A percentile compares a stretch with the other conserved stretches of the same genome.
Conservation (phyloP, 179 eudicot species). For the Corrigiola litoralis region DNA sequence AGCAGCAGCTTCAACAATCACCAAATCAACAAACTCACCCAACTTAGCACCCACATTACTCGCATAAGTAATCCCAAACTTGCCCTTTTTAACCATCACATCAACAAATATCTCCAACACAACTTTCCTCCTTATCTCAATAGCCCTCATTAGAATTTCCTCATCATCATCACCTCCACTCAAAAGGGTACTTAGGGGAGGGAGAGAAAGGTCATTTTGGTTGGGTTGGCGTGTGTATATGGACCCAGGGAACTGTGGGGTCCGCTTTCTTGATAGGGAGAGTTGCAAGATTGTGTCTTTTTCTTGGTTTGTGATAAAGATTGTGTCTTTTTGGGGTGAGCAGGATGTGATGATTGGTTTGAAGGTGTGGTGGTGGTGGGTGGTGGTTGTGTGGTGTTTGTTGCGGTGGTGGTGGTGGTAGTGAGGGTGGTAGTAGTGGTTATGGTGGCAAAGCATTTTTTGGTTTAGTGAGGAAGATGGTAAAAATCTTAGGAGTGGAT, state of each 20-base stretch:
- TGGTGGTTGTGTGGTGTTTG: constrained; percentile 20
- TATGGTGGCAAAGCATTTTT: constrained; percentile 22
- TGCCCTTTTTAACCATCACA: constrained; percentile 58
- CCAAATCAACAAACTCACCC: constrained; percentile 57
- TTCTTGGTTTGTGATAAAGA: constrained; percentile 29
- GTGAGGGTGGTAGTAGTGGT: constrained; percentile 16
- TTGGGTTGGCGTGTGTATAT: constrained; percentile 38
- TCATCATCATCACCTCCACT: constrained; percentile 29
- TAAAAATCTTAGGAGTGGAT: too few relatives aligned
- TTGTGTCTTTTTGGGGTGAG: constrained; percentile 19
- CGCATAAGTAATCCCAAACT: constrained; percentile 77
- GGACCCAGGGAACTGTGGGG: constrained; percentile 84
- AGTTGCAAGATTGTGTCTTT: constrained; percentile 45
- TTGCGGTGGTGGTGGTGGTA: constrained; percentile 16
- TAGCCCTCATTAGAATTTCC: constrained; percentile 56
- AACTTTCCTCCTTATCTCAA: constrained; percentile 77
- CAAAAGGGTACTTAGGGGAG: constrained; percentile 35
- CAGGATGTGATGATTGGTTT: constrained; percentile 3
- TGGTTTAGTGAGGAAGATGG: neutral
- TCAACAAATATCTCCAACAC: constrained; percentile 59
- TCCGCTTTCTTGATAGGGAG: constrained; percentile 43
- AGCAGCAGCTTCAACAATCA: constrained; percentile 71
- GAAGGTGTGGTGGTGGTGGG: constrained; percentile 4
- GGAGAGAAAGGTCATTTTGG: constrained; percentile 34
- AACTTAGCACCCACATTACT: constrained; percentile 48